phyloP scores from a whole-genome alignment of 192 early-diverging fungal species.

The Entomortierella parvispora region DNA sequence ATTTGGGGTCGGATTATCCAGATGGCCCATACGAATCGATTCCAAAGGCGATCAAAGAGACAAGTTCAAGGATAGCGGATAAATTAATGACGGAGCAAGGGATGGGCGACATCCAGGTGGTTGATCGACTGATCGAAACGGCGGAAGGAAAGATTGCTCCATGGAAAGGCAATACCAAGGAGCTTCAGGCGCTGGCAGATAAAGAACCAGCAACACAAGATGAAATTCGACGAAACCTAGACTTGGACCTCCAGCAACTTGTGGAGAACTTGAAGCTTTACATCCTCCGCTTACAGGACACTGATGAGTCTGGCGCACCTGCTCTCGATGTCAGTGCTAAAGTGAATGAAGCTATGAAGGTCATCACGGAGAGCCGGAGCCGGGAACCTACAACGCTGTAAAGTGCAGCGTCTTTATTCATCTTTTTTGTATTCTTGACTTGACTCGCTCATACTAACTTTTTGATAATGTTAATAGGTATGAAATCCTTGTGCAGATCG shows the following conservation, averaged over 20 bases:
- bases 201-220: background rate
- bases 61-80: constrained; percentile 2
- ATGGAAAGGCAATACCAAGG: constrained; percentile 14
- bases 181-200: constrained; percentile 9
- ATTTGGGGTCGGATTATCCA: background rate
- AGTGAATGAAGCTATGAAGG: constrained; percentile 12
- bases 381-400: constrained; percentile 2
- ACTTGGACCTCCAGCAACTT: constrained; percentile 1
- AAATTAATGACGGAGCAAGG: background rate
- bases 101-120: background rate
- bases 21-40: background rate
- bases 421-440: too few relatives aligned
- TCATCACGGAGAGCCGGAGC: background rate
- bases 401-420: too few relatives aligned
- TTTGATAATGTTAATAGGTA: constrained; percentile 6
- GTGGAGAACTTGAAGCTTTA: constrained; percentile 1
- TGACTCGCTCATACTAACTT: background rate
- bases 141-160: constrained; percentile 8
- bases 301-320: background rate
- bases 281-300: background rate
- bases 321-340: background rate
- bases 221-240: background rate
- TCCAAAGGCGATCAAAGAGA: background rate
- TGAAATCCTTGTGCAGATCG: constrained; percentile 4
- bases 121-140: constrained; percentile 9